Base-by-base conservation (phyloP, 371 early-diverging fungal genomes). In the Lichtheimia ornata region DNA sequence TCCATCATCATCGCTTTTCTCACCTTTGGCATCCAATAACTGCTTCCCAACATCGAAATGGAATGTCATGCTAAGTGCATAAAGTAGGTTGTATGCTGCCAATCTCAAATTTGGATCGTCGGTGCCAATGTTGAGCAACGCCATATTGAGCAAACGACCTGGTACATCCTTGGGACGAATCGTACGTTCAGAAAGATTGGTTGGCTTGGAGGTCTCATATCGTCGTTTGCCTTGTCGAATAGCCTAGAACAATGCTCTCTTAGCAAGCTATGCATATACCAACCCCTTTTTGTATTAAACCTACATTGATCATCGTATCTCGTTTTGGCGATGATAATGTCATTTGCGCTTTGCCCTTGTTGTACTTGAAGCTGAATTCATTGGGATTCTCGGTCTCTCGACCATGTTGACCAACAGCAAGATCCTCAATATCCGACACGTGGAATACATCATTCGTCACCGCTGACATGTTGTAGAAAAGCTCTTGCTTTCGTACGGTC, bases 111-210 rank as follows among this genome's bases (percentile, higher is more conserved):
- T 83, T 4, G 93, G 83, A 63, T 94, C 94, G 12, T 87, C 88
- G 44, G 91, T 91, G 0, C 92, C 93, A 44, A 93, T 79, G 65
- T 95, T 95, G 28, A 94, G 76, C 62, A 97, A 67, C 11, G 96
- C 93, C 86, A 96, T 94, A 59, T 94, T 95, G 24, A 97, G 80
- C 40, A 97, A 65, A 42, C 93, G 90, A 13, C 95, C 97, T 0
- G 96, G 94, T 2, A 95, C 94, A 79, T 95, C 95, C 15, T 85
- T 83, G 1, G 96, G 95, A 30, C 91, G 81, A 58, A 96, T 88
- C 6, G 76, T 83, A 55, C 93, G 83, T 52, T 91, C 88, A 0
- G 80, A 73, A 22, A 88, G 71, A 40, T 79, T 84, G 0, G 80
- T 71, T 2, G 90, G 90, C 47, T 84, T 85, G n/a, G 90, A 77